Evolutionary conservation across 306 rosid genomes (phyloP).

Genomic region (Quercus dentata): DNA sequence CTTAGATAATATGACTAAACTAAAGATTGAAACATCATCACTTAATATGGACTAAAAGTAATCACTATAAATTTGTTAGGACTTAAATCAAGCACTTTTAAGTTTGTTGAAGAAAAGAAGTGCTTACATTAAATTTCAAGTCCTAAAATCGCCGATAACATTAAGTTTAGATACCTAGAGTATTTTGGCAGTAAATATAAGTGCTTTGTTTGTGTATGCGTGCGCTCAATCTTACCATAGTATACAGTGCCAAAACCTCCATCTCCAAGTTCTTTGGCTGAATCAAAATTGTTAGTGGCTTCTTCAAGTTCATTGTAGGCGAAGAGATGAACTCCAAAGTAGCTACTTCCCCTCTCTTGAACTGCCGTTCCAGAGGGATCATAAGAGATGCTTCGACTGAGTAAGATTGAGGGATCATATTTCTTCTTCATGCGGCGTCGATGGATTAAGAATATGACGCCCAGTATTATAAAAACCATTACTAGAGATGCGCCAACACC

Average conservation of each 20-base stretch:
- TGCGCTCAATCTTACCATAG: slow-evolving; percentile 18
- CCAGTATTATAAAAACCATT: neutral
- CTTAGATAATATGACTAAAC: too few species aligned
- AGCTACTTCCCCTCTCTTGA: slow-evolving; percentile 48
- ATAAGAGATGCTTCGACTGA: slow-evolving; percentile 39
- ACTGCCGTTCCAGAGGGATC: slow-evolving; percentile 28
- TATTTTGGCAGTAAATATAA: neutral
- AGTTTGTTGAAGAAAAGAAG: too few species aligned
- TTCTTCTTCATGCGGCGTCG: slow-evolving; percentile 22
- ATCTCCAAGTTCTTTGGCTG: slow-evolving; percentile 21
- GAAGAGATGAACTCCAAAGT: slow-evolving; percentile 20
- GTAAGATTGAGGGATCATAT: slow-evolving; percentile 22
- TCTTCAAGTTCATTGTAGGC: slow-evolving; percentile 28
- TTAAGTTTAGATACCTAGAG: too few species aligned
- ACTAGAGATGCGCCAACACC: slow-evolving; percentile 8
- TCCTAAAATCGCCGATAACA: too few species aligned
- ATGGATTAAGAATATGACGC: neutral
- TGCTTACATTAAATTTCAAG: too few species aligned
- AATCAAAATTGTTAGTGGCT: slow-evolving; percentile 32
- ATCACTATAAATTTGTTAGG: too few species aligned
- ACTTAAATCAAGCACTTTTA: too few species aligned
- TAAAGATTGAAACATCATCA: too few species aligned
- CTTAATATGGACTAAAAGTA: too few species aligned
- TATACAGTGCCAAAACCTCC: slow-evolving; percentile 40
- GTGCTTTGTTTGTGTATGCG: neutral